Conservation (phyloP, 371 early-diverging fungal species). For the Fennellomyces sp. region DNA sequence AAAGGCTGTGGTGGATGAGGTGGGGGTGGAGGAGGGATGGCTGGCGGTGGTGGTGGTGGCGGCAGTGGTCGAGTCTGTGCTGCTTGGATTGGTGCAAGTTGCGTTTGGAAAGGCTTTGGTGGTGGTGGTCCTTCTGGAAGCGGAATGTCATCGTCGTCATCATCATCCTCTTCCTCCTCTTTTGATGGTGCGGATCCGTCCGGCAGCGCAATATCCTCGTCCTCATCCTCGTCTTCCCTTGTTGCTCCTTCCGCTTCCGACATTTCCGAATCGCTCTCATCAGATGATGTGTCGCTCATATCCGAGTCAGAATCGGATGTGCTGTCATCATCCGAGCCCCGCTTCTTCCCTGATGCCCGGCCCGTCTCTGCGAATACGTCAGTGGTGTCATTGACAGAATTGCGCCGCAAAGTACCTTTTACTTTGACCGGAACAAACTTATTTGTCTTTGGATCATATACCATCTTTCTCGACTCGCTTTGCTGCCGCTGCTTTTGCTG, state of each 20-base stretch:
- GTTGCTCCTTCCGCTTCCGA: background rate
- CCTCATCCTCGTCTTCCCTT: constrained; percentile 14
- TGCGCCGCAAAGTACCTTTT: constrained; percentile 23
- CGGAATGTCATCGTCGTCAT: constrained; percentile 49
- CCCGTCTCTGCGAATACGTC: background rate
- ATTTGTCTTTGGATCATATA: constrained; percentile 46
- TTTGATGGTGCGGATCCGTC: constrained; percentile 15
- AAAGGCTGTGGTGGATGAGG: background rate
- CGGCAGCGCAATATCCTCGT: constrained; percentile 14
- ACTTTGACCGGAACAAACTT: constrained; percentile 47
- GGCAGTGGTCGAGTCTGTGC: constrained; percentile 15
- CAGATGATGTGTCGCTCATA: constrained; percentile 8
- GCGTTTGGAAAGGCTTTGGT: constrained; percentile 34
- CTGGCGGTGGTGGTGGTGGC: constrained; percentile 17
- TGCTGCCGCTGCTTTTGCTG: constrained; percentile 38
- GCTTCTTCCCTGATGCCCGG: background rate
- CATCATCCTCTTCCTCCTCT: constrained; percentile 29
- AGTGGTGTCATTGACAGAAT: background rate
- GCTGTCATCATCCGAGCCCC: background rate
- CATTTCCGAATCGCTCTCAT: constrained; percentile 13
- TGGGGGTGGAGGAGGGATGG: constrained; percentile 10
- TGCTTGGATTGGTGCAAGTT: constrained; percentile 22
- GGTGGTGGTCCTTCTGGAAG: constrained; percentile 51
- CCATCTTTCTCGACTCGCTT: constrained; percentile 42
- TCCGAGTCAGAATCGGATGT: constrained; percentile 14